Evolutionary conservation across 257 asterid species (phyloP), one percentile per base, ranked within the genome.

Genomic region (Forsythia suspensa): DNA sequence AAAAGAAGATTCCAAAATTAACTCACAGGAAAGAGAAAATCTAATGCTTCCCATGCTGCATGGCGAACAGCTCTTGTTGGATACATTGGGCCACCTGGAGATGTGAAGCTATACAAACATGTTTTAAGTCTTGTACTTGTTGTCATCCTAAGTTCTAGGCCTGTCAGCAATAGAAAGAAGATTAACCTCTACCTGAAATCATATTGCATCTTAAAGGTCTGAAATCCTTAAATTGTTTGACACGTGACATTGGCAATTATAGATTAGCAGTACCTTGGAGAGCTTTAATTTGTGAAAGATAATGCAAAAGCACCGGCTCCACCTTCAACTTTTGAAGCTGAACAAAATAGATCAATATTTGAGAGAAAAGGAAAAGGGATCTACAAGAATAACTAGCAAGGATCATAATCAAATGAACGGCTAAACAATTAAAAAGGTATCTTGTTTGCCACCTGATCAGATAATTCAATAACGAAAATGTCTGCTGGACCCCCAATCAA

Each of bases 41-140:
- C 92, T 71, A 96, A 86, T 41, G 98, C 87, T 7, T 93, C 91
- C 99, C 99, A 96, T 66, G 98, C 98, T 29, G 99, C 97, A 85
- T 94, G 99, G 21, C 99, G 98, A 77, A 96, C 98, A 78, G 90
- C 95, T 90, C 99, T 86, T 55, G 99, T 96, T 75, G 99, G 98
- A 79, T 96, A 96, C 97, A 89, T 91, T 29, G 97, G 99, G 57
- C 95, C 99, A 72, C 99, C 99, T 6, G 99, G 99, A 71, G 97
- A 91, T 46, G 98, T 96, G 86, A 96, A 96, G 87, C 99, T 96
- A 82, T 96, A 96, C 82, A 96, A 84, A 86, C 99, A 90, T 40
- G 97, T 89, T 87, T 90, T 96, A 77, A 96, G 89, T 78, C 97
- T 88, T 52, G 98, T 96, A 77, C 95, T 91, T 24, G 99, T 96